These are phyloP conservation scores for Solanum dulcamara DNA, from an alignment of 257 asterid genomes.

Conservation along the genomic window DNA sequence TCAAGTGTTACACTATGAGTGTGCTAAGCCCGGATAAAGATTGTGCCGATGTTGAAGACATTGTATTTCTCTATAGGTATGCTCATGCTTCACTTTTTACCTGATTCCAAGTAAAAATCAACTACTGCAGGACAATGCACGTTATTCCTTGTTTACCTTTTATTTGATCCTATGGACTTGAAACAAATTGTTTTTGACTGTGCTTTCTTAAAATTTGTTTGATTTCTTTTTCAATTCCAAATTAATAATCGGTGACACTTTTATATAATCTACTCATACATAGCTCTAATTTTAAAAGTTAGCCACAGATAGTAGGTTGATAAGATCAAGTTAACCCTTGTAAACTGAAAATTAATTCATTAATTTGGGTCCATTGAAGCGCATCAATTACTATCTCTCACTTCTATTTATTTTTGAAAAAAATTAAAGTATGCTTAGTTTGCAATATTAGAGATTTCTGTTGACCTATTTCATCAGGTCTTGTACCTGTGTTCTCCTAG, in stretches of 20 bases:
- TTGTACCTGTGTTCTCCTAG: neutral
- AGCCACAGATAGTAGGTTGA: neutral
- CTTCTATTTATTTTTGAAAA: neutral
- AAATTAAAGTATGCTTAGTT: neutral
- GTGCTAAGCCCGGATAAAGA: slow-evolving; percentile 68
- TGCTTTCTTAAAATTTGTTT: neutral
- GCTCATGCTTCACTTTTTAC: neutral
- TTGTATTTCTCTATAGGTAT: slow-evolving; percentile 78
- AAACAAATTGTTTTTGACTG: neutral
- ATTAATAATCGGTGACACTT: neutral
- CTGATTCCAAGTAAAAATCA: neutral
- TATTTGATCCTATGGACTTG: neutral
- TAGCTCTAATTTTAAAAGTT: neutral
- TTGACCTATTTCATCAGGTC: neutral
- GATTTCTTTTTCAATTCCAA: neutral
- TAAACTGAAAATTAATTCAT: neutral
- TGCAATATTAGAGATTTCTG: neutral
- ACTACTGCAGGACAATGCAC: neutral
- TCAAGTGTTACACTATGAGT: slow-evolving; percentile 88
- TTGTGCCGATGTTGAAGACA: slow-evolving; percentile 55
- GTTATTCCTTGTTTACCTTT: neutral
- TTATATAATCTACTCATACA: neutral
- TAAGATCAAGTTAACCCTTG: neutral
- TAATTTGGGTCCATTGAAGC: neutral
- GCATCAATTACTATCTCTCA: neutral